These are phyloP conservation scores for Biscogniauxia marginata DNA, from an alignment of 2,329 filamentous ascomycete species.

Conservation along the genomic window DNA sequence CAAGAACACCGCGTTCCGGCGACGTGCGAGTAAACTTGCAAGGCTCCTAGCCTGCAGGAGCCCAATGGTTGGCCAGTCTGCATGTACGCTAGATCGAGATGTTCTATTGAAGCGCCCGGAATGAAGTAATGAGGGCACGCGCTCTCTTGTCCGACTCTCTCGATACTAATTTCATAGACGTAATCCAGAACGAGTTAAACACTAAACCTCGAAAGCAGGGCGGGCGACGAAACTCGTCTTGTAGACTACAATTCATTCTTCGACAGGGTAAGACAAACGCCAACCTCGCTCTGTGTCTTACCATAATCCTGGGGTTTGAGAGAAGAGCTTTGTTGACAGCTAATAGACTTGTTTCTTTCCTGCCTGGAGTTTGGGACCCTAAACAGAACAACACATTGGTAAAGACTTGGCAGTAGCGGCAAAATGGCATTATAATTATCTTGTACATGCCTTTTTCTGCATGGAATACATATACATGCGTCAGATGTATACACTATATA, in stretches of 20 bases:
- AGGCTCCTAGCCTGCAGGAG: neutral
- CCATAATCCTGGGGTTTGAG: neutral
- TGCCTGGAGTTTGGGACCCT: too few relatives aligned
- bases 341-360: too few relatives aligned
- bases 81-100: neutral
- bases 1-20: neutral
- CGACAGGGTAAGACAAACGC: neutral
- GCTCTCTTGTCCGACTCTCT: neutral
- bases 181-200: neutral
- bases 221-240: neutral
- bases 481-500: too few relatives aligned
- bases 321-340: neutral
- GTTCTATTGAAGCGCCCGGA: neutral
- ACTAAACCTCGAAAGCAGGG: neutral
- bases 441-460: too few relatives aligned
- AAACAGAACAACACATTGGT: too few relatives aligned
- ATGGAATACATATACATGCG: too few relatives aligned
- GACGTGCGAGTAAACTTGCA: neutral
- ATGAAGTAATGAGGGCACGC: too few relatives aligned
- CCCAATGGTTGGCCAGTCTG: neutral
- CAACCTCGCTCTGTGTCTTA: neutral
- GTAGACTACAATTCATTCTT: neutral
- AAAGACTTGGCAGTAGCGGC: too few relatives aligned
- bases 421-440: too few relatives aligned
- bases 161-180: neutral